Base-by-base conservation (phyloP, 2,329 filamentous ascomycete species). In the Fusarium subtropicale region DNA sequence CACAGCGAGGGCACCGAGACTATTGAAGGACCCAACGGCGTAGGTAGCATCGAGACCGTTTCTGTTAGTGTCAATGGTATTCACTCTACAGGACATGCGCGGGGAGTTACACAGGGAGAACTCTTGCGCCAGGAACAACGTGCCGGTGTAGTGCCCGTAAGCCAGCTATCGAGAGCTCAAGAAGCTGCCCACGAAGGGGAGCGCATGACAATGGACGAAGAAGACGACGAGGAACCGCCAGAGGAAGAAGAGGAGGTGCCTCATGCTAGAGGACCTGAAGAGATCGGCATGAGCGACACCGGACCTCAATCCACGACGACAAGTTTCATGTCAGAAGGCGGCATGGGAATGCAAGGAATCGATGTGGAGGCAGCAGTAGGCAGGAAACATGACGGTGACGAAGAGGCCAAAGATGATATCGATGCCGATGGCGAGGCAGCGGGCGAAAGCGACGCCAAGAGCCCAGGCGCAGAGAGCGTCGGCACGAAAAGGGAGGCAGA, bases 111-210 rank as follows among this genome's bases (percentile, higher is more conserved):
- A 1, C 93, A 97, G 79, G 93, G 93, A 48, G 93, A 97, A 78
- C 84, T 97, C 24, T 83, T 97, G 26, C 85, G 93, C n/a, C 92
- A 96, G 79, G 93, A 97, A 78, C 93, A 97, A 80, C 88, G 91
- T 76, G 91, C 92, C 2, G 92, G 92, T 38, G 88, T 95, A 18
- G 90, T 95, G 9, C 91, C 92, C 26, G 86, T 89, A 34, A 87
- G 84, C 60, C 89, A 91, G 76, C 80, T 88, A 26, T 79, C 82
- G 42, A 81, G 85, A 53, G 79, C 76, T 42, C 83, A 81, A 55
- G 74, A 78, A 24, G 62, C 70, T 5, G 64, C 42, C 66, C 72
- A 61, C 71, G 78, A 69, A 71, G 76, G 66, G 72, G 72, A 71
- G 30, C 68, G 62, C 34, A 46, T 60, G 69, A 78, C 42, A 56